Conservation (phyloP, 192 early-diverging fungal species). For the Coemansia erecta region DNA sequence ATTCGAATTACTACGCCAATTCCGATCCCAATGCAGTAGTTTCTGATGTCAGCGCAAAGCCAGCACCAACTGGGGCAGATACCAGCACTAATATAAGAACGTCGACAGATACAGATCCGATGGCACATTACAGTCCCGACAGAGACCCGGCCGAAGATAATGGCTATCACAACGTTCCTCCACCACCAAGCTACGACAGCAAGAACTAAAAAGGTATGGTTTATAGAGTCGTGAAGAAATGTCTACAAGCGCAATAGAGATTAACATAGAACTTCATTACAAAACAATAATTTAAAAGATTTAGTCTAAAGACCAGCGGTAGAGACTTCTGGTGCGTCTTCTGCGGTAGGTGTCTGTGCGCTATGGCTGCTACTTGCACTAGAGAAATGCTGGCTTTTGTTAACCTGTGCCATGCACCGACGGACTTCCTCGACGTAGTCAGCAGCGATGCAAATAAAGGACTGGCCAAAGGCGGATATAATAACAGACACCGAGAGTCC, state of each 20-base stretch:
- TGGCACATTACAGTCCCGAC: background rate
- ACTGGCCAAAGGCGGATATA: slow-evolving; percentile 2
- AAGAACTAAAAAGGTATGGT: slow-evolving; percentile 35
- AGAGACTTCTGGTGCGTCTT: no score
- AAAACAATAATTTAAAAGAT: background rate
- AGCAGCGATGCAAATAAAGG: slow-evolving; percentile 3
- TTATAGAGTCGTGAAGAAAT: no score
- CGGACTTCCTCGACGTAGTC: slow-evolving; percentile 8
- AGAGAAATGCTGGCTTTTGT: slow-evolving; percentile 31
- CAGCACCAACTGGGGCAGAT: background rate
- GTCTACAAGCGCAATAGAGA: background rate
- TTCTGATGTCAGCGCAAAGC: background rate
- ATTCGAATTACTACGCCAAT: slow-evolving; percentile 31
- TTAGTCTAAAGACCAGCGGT: no score
- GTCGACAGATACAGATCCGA: background rate
- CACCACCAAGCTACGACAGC: slow-evolving; percentile 26
- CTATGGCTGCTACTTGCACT: slow-evolving; percentile 9
- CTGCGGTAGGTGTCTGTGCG: no score
- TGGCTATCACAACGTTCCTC: slow-evolving; percentile 50
- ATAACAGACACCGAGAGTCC: slow-evolving; percentile 6
- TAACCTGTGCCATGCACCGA: slow-evolving; percentile 35
- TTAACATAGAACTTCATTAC: background rate
- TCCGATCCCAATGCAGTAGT: slow-evolving; percentile 2
- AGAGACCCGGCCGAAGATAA: background rate
- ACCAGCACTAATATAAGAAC: background rate